These are phyloP conservation scores for Ophiostoma quercus DNA, from an alignment of 2,329 filamentous ascomycete species.

Conservation along the genomic window DNA sequence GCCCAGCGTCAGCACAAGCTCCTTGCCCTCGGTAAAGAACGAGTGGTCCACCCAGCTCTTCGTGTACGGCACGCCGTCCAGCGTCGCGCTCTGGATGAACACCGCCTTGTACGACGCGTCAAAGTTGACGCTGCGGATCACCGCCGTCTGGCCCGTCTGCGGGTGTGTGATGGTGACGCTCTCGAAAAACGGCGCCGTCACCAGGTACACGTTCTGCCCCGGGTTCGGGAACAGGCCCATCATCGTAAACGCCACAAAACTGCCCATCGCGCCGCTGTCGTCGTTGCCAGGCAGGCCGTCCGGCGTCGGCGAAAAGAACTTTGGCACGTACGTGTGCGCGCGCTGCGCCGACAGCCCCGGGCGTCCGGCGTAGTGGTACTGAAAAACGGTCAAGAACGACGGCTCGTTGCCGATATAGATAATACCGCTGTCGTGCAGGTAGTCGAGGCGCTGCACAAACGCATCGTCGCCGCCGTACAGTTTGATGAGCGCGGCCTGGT, in stretches of 20 bases:
- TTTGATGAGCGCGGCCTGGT: constrained; percentile 49
- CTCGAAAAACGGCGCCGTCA: constrained; percentile 63
- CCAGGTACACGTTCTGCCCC: constrained; percentile 66
- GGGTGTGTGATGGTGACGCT: constrained; percentile 51
- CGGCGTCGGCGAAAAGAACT: constrained; percentile 54
- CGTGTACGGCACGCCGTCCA: constrained; percentile 56
- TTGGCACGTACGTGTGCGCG: constrained; percentile 61
- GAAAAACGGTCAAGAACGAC: constrained; percentile 58
- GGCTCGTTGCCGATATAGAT: constrained; percentile 61
- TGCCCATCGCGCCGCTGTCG: constrained; percentile 65
- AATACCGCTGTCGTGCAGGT: constrained; percentile 58
- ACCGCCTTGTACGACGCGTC: constrained; percentile 52
- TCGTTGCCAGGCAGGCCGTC: constrained; percentile 65
- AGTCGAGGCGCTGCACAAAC: constrained; percentile 58
- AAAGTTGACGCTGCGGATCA: constrained; percentile 56
- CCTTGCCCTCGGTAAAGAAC: constrained; percentile 61
- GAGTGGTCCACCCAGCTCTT: constrained; percentile 64
- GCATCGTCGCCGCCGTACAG: constrained; percentile 54
- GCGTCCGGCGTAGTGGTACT: constrained; percentile 53
- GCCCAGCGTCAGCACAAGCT: constrained; percentile 59
- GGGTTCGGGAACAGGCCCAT: constrained; percentile 65
- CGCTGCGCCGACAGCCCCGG: constrained; percentile 52
- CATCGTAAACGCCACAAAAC: constrained; percentile 61
- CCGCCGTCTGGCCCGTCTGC: constrained; percentile 49
- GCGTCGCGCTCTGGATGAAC: constrained; percentile 60